A percentile compares a stretch with the other conserved stretches of the same genome.
These are phyloP conservation scores for Somion occarium DNA, from an alignment of 1,284 basidiomycete species.

Conservation along the genomic window DNA sequence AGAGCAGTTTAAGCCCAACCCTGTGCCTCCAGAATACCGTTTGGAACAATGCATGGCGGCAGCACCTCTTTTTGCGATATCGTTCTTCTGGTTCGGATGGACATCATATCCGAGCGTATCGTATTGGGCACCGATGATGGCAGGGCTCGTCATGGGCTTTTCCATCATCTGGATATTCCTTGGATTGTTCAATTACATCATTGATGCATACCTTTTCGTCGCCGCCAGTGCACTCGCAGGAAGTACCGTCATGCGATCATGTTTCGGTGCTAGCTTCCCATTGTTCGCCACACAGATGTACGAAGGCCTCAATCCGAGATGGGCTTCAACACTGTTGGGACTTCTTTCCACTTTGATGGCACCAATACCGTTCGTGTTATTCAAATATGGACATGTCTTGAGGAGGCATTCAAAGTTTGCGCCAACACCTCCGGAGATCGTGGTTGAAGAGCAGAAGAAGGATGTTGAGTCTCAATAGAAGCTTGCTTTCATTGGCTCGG, in stretches of 20 bases:
- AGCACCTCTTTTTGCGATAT: constrained; percentile 36
- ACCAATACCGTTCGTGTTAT: constrained; percentile 34
- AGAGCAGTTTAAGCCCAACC: constrained; percentile 30
- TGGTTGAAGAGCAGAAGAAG: constrained; percentile 1
- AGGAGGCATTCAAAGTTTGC: constrained; percentile 27
- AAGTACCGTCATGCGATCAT: constrained; percentile 32
- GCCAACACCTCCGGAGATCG: constrained; percentile 13
- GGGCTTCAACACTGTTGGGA: constrained; percentile 31
- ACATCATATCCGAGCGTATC: constrained; percentile 31
- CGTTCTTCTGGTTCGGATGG: constrained; percentile 46
- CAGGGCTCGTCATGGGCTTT: constrained; percentile 25
- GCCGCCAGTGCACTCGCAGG: constrained; percentile 35
- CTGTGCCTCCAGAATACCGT: constrained; percentile 44
- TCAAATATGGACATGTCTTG: constrained; percentile 26
- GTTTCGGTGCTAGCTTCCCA: constrained; percentile 35
- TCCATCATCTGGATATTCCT: constrained; percentile 30
- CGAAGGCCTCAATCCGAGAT: constrained; percentile 27
- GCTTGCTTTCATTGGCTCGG: neutral
- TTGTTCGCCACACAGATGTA: constrained; percentile 35
- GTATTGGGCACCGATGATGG: constrained; percentile 30
- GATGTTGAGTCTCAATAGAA: neutral
- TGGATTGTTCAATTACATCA: constrained; percentile 33
- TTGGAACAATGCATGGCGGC: constrained; percentile 38
- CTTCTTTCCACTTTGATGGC: constrained; percentile 25
- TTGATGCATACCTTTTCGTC: constrained; percentile 35